Evolutionary conservation across 2,329 filamentous ascomycete genomes (phyloP).

Genomic region (Phialophora verrucosa): DNA sequence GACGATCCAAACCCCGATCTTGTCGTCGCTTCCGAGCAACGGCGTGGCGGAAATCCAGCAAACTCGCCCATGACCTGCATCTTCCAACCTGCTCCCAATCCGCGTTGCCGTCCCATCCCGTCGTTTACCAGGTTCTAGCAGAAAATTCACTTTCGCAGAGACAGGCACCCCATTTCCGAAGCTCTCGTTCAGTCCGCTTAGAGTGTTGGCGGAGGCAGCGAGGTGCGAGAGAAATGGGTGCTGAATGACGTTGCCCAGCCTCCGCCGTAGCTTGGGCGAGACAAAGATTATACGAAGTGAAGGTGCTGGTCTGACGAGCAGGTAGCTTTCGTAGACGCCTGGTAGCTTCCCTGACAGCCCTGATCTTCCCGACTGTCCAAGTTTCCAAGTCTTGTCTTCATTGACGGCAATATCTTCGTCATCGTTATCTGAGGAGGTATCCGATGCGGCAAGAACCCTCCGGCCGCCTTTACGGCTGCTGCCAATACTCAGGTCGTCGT

Average conservation of each 20-base stretch:
- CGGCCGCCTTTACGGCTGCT: constrained; percentile 24
- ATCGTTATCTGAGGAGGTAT: constrained; percentile 24
- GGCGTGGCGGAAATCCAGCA: constrained; percentile 55
- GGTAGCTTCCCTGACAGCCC: constrained; percentile 41
- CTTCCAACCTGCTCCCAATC: constrained; percentile 29
- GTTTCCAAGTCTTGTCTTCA: constrained; percentile 28
- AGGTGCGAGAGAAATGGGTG: constrained; percentile 52
- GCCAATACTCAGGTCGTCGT: constrained; percentile 32
- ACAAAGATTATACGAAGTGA: constrained; percentile 44
- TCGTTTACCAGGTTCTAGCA: constrained; percentile 35
- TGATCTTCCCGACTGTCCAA: constrained; percentile 35
- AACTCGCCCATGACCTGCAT: constrained; percentile 31
- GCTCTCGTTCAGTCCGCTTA: constrained; percentile 48
- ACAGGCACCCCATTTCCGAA: constrained; percentile 48
- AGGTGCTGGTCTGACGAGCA: constrained; percentile 42
- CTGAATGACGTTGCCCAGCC: constrained; percentile 44
- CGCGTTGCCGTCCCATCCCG: constrained; percentile 30
- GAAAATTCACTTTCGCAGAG: constrained; percentile 53
- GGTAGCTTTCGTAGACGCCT: constrained; percentile 43
- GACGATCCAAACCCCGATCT: constrained; percentile 56
- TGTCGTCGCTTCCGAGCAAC: constrained; percentile 50
- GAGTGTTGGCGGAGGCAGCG: constrained; percentile 47
- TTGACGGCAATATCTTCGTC: constrained; percentile 18
- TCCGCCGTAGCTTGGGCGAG: constrained; percentile 42
- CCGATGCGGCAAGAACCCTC: constrained; percentile 28